Evolutionary conservation across 768 basidiomycete genomes (phyloP), one percentile per base, ranked within the genome.

Genomic region (Termitomyces eurrhizus): DNA sequence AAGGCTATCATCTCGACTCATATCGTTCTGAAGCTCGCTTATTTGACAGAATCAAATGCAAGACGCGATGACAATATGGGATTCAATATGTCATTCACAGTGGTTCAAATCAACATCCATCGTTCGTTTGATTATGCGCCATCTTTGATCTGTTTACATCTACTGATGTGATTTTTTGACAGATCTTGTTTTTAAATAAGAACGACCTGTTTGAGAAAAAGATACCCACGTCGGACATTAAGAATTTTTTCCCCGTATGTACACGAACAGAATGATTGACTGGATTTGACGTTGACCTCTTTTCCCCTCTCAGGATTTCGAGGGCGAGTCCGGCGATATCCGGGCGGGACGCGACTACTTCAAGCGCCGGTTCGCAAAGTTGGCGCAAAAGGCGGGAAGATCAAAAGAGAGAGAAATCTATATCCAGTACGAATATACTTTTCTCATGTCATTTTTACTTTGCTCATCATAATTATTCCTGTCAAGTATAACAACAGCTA

Each of bases 11-110:
- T 46, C 12, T 46, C 0, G 35, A 42, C 4, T 24, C 24, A n/a
- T 51, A 26, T 26, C n/a, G 13, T 33, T 58, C 18, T 24, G 1
- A 58, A 9, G 21, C 49, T 41, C 21, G 21, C 8, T 12, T 3
- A 12, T 26, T 29, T 39, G 35, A 7, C 68, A 95, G 90, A 98
- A 98, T 70, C 95, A 96, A 87, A 96, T 98, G 94, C 92, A 95
- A 78, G 95, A 98, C 64, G 93, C 95, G 1, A 90, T 98, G 87
- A 93, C 93, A n/a, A 93, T 98, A 53, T 98, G 95, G 89, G 95
- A 98, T 67, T 94, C 93, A 45, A 95, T 98, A 82, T 95, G 93
- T 75, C 93, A 97, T 72, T 95, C 93, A 11, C 93, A 95, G 65
- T 97, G 94, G 94, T 97, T 97, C 77, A 91, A 92, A 74, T 85